Evolutionary conservation across 2,329 filamentous ascomycete genomes (phyloP), one percentile per base, ranked within the genome.

Genomic region (Cladophialophora chaetospira): DNA sequence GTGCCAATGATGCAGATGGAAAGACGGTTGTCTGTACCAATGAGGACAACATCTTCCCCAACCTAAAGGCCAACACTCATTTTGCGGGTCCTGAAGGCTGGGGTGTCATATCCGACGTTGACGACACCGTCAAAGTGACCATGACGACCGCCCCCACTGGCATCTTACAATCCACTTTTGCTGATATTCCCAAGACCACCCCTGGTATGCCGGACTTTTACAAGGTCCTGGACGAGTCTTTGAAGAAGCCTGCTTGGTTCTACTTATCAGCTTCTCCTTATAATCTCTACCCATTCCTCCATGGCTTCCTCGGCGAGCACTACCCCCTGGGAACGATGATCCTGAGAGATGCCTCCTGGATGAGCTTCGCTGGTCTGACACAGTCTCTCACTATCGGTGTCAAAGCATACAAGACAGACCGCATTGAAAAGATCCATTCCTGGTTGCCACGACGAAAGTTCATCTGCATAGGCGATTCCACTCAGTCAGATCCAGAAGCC

Each of bases 221-320:
- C 75, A 73, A 77, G 19, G 79, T 86, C 53, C 78, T 96, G 9
- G 77, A 86, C 42, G 69, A 70, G 11, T 71, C 75, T 36, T 74
- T 85, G 6, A 57, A 80, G 6, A 78, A 80, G 6, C 87, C 91
- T 1, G 83, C 91, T 0, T 96, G 89, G 81, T 96, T 96, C 77
- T 97, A 97, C 72, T 82, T 97, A 44, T 95, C 90, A 0, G 92
- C 93, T 0, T 96, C 91, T 0, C 93, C 93, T 0, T 97, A 97
- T 77, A 96, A 95, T 66, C 82, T 97, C 8, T 97, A 97, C 69
- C 88, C 89, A 0, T 94, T 97, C 73, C 80, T 97, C 21, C 86
- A 82, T 51, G 72, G 79, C 0, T 97, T 97, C 73, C 80, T 91
- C 31, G 75, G 86, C 52, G 70, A 79, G 1, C 75, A 88, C 72